Percentiles rank a stretch among this genome's conserved stretches.
These are phyloP conservation scores for Anthoceros angustus DNA, from an alignment of 225 moss, liverwort and hornwort species.

Conservation along the genomic window DNA sequence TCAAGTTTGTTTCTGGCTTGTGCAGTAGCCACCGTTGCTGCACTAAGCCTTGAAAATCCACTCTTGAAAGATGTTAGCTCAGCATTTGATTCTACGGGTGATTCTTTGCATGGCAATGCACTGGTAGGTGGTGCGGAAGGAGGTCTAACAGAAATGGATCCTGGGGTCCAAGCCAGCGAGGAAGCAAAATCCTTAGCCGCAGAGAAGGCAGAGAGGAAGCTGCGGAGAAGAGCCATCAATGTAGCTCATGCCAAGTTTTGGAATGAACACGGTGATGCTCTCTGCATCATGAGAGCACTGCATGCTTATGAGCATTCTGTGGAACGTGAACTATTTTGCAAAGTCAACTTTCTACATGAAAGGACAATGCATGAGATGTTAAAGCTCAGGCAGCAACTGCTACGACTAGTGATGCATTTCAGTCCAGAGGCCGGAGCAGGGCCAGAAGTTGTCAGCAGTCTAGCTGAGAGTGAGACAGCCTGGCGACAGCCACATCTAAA, in stretches of 20 bases:
- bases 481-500: conserved; percentile 36
- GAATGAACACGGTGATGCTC: conserved; percentile 71
- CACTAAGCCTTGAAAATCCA: conserved; percentile 80
- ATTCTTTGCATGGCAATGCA: background rate
- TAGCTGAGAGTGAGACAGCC: conserved; percentile 38
- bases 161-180: conserved; percentile 4
- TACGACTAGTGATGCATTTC: conserved; percentile 51
- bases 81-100: background rate
- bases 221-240: conserved; percentile 53
- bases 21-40: conserved; percentile 80
- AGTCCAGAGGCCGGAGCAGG: conserved; percentile 37
- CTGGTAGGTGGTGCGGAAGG: conserved; percentile 21
- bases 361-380: conserved; percentile 97
- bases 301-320: conserved; percentile 63
- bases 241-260: conserved; percentile 72
- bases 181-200: conserved; percentile 20
- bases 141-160: conserved; percentile 9
- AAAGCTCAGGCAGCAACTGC: conserved; percentile 66
- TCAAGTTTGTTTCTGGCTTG: conserved; percentile 42
- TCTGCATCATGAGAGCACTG: conserved; percentile 67
- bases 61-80: conserved; percentile 69
- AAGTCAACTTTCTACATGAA: conserved; percentile 58
- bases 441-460: conserved; percentile 14
- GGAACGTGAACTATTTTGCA: conserved; percentile 61
- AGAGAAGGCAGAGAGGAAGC: conserved; percentile 53